phyloP scores from a whole-genome alignment of 2,329 filamentous ascomycete species.

The Arthroderma sp. region DNA sequence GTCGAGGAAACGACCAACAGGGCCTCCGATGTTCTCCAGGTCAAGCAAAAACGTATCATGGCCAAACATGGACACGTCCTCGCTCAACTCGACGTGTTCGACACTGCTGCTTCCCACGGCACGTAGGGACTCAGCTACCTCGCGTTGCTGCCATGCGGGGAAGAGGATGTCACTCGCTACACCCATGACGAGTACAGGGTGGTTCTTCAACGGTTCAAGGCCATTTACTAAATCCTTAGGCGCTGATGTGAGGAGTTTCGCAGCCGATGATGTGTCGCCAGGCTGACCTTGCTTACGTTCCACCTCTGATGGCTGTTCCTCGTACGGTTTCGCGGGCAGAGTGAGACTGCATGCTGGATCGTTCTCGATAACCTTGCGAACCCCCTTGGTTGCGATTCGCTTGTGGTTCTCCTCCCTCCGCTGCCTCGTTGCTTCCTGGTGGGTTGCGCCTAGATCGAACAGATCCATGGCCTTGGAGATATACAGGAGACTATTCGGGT shows the following conservation, averaged over 20 bases:
- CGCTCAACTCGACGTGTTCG: constrained; percentile 77
- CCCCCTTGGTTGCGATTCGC: constrained; percentile 40
- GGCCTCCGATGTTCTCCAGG: constrained; percentile 79
- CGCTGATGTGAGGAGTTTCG: constrained; percentile 14
- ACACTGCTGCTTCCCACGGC: constrained; percentile 67
- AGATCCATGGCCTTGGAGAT: constrained; percentile 98
- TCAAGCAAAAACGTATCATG: constrained; percentile 95
- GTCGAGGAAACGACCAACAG: constrained; percentile 63
- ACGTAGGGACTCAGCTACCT: constrained; percentile 74
- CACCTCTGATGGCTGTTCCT: constrained; percentile 57
- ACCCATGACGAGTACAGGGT: constrained; percentile 76
- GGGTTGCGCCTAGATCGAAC: constrained; percentile 70
- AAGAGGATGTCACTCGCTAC: constrained; percentile 95
- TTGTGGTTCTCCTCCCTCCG: constrained; percentile 50
- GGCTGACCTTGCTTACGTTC: not conserved
- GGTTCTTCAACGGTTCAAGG: constrained; percentile 56
- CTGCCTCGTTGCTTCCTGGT: constrained; percentile 49
- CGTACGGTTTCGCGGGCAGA: constrained; percentile 69
- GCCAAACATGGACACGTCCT: constrained; percentile 88
- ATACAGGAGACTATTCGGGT: constrained; percentile 88
- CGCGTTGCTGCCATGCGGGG: constrained; percentile 93
- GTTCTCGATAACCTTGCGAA: constrained; percentile 11
- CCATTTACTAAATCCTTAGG: constrained; percentile 71
- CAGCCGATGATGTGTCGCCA: not conserved
- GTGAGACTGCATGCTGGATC: constrained; percentile 61